These are phyloP conservation scores for Niebla homalea DNA, from an alignment of 495 filamentous ascomycete species.

Conservation along the genomic window DNA sequence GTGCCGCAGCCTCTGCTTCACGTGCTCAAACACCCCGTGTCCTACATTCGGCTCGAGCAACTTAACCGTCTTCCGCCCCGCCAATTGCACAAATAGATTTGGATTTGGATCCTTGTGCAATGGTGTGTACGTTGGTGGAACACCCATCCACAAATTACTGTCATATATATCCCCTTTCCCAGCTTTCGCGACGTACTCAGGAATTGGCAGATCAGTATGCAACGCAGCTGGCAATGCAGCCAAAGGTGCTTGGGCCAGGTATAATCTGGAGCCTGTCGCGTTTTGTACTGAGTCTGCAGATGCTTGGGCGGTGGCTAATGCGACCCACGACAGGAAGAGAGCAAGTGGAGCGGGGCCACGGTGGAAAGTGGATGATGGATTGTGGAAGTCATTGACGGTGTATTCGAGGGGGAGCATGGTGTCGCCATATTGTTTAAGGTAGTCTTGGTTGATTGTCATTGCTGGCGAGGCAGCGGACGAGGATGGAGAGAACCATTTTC, in stretches of 20 bases:
- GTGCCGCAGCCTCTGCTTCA: slow-evolving; percentile 30
- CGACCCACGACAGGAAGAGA: slow-evolving; percentile 44
- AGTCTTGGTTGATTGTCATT: slow-evolving; percentile 30
- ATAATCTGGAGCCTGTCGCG: slow-evolving; percentile 31
- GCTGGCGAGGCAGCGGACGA: slow-evolving; percentile 1
- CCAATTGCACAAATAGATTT: slow-evolving; percentile 80
- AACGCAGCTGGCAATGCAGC: slow-evolving; percentile 47
- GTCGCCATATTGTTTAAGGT: slow-evolving; percentile 35
- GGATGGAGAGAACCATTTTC: slow-evolving; percentile 38
- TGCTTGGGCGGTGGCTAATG: slow-evolving; percentile 16
- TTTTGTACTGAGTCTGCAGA: slow-evolving; percentile 2
- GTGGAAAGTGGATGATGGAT: slow-evolving; percentile 27
- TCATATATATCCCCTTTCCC: slow-evolving; percentile 71
- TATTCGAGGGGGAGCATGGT: slow-evolving; percentile 47
- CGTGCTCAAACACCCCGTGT: slow-evolving; percentile 40
- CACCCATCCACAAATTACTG: slow-evolving; percentile 77
- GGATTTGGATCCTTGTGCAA: slow-evolving; percentile 89
- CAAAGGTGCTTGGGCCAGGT: slow-evolving; percentile 75
- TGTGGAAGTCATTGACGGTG: slow-evolving; percentile 18
- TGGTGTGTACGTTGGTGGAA: slow-evolving; percentile 75
- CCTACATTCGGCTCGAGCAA: slow-evolving; percentile 52
- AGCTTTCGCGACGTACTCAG: slow-evolving; percentile 43
- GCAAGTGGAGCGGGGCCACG: slow-evolving; percentile 43
- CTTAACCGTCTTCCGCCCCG: slow-evolving; percentile 59
- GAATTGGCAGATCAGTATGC: slow-evolving; percentile 53